Conservation (phyloP, 345 rosid species). For the Hypericum androsaemum region DNA sequence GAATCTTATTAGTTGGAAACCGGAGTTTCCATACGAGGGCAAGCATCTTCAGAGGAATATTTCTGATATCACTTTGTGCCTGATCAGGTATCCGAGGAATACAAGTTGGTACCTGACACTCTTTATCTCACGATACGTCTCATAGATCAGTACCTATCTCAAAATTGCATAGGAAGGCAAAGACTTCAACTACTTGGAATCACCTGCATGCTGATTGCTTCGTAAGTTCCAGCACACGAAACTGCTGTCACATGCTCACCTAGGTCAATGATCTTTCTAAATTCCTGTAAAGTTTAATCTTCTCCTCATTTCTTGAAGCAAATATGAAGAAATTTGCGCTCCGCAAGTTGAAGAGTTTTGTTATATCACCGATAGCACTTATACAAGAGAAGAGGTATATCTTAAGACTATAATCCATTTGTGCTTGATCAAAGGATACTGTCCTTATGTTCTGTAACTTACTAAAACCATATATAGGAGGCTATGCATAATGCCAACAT, state of each 20-base stretch:
- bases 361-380: slow-evolving; percentile 85
- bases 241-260: too few species aligned
- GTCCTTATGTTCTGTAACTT: too few species aligned
- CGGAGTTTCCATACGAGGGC: not conserved
- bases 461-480: too few species aligned
- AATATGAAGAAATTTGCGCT: slow-evolving; percentile 82
- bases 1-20: not conserved
- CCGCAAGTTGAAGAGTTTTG: slow-evolving; percentile 86
- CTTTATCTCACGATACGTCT: slow-evolving; percentile 75
- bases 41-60: not conserved
- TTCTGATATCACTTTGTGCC: slow-evolving; percentile 3
- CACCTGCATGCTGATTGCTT: slow-evolving; percentile 6
- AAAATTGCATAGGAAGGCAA: slow-evolving; percentile 55
- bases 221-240: not conserved
- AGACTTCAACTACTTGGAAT: slow-evolving; percentile 71
- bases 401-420: not conserved
- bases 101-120: slow-evolving; percentile 76
- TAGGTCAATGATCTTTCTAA: too few species aligned
- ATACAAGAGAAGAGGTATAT: slow-evolving; percentile 57
- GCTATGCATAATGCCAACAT: too few species aligned
- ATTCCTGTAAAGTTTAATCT: too few species aligned
- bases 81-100: slow-evolving; percentile 86
- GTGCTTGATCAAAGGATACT: too few species aligned
- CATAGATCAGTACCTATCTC: slow-evolving; percentile 68
- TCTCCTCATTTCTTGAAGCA: slow-evolving; percentile 31